A percentile compares a stretch with the other conserved stretches of the same genome.
Evolutionary conservation across 495 filamentous ascomycete species (phyloP).

Genomic region (Geoglossum glabrum): DNA sequence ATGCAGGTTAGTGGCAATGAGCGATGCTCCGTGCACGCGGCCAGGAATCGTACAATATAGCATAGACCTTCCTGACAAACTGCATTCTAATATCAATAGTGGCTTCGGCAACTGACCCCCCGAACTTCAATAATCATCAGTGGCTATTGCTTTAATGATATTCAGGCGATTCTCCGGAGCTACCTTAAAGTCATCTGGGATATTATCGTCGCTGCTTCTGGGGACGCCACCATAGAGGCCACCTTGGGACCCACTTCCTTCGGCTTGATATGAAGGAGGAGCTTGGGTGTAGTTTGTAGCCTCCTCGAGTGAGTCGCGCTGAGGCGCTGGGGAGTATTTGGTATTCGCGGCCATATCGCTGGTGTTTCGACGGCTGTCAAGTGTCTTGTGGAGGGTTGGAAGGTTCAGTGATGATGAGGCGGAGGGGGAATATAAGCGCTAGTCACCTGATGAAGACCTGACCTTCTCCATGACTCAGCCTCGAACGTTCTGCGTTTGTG

Average conservation of each 20-base stretch:
- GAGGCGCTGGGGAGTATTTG: conserved; percentile 21
- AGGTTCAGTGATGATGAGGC: not conserved
- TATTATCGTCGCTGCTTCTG: conserved; percentile 61
- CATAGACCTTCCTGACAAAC: conserved; percentile 88
- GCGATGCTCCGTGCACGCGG: no score
- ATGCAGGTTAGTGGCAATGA: not conserved
- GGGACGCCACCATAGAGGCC: conserved; percentile 39
- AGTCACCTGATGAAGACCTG: no score
- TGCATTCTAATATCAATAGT: conserved; percentile 91
- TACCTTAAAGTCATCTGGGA: conserved; percentile 97
- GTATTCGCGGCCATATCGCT: conserved; percentile 16
- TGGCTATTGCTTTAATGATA: not conserved
- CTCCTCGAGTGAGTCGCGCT: conserved; percentile 23
- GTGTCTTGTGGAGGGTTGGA: not conserved
- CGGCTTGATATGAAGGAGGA: conserved; percentile 61
- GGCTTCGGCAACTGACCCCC: conserved; percentile 75
- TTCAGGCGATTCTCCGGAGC: not conserved
- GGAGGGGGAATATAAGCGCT: not conserved
- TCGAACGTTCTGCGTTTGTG: no score
- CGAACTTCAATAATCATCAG: conserved; percentile 35
- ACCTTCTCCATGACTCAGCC: no score
- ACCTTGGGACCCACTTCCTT: conserved; percentile 23
- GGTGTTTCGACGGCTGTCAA: not conserved
- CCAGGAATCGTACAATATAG: conserved; percentile 48
- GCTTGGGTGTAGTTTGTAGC: conserved; percentile 45